A percentile compares a stretch with the other conserved stretches of the same genome.
These are phyloP conservation scores for Paspalum vaginatum DNA, from an alignment of 176 grass and related monocot genomes.

Conservation along the genomic window DNA sequence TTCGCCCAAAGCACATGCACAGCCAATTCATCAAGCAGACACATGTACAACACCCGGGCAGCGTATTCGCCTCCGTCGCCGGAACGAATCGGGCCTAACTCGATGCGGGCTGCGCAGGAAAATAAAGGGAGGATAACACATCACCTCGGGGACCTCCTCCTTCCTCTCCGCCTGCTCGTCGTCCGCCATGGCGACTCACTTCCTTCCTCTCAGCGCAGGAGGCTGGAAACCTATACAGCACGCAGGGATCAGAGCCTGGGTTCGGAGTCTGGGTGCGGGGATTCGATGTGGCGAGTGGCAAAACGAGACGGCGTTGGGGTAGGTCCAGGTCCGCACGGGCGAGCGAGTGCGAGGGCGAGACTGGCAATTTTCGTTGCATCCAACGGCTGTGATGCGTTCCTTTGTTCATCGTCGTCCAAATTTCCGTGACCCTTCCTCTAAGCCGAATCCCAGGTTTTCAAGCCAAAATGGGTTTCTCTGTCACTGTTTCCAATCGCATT, in stretches of 20 bases:
- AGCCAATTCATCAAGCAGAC: neutral
- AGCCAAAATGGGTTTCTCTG: too few species aligned
- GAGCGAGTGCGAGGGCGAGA: neutral
- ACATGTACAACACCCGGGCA: neutral
- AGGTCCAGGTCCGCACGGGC: neutral
- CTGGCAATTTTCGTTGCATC: neutral
- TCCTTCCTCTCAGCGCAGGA: conserved; percentile 7
- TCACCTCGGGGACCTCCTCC: conserved; percentile 64
- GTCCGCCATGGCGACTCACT: conserved; percentile 52
- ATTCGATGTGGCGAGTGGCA: neutral
- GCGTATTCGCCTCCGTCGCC: conserved; percentile 1
- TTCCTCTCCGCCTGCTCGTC: conserved; percentile 54
- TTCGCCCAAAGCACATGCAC: neutral
- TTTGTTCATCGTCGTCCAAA: neutral
- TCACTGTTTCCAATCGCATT: too few species aligned
- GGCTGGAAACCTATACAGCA: conserved; percentile 39
- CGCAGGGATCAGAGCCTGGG: neutral
- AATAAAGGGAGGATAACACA: neutral
- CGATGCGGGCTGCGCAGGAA: neutral
- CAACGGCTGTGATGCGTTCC: neutral
- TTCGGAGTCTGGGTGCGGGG: neutral
- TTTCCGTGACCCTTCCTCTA: too few species aligned
- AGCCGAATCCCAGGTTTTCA: too few species aligned
- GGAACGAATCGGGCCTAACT: neutral
- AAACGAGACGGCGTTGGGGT: neutral